These are phyloP conservation scores for Immersiella caudata DNA, from an alignment of 495 filamentous ascomycete genomes.

Conservation along the genomic window DNA sequence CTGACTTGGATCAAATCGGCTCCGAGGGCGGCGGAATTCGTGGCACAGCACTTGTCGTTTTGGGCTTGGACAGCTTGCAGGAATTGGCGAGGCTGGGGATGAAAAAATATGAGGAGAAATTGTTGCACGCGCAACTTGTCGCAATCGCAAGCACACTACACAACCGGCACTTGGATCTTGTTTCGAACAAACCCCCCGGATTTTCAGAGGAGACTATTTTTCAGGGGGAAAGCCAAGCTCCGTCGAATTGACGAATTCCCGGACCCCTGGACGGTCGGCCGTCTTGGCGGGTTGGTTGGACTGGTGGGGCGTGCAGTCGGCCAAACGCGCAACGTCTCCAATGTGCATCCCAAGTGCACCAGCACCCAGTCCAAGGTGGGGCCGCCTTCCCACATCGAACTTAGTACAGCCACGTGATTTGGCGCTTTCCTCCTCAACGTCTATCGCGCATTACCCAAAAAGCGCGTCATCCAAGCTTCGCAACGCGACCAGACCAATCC, in stretches of 20 bases:
- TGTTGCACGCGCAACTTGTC: neutral
- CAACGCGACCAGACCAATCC: neutral
- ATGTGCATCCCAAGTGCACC: neutral
- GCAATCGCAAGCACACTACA: neutral
- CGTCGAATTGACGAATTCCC: conserved; percentile 1
- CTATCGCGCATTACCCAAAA: neutral
- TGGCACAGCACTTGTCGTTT: neutral
- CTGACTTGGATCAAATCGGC: neutral
- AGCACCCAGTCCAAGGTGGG: neutral
- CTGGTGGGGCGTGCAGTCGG: neutral
- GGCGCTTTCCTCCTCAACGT: neutral
- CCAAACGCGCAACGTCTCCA: conserved; percentile 1
- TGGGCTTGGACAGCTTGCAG: neutral
- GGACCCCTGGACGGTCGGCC: neutral
- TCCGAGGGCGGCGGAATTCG: neutral
- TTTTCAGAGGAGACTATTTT: conserved; percentile 3
- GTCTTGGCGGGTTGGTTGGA: conserved; percentile 6
- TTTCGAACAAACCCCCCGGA: conserved; percentile 9
- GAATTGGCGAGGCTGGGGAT: neutral
- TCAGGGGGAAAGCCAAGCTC: neutral
- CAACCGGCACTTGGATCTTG: neutral
- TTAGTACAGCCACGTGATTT: neutral
- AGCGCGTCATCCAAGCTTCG: neutral
- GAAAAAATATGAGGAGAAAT: neutral
- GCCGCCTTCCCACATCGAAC: too few species aligned